A percentile compares a stretch with the other conserved stretches of the same genome.
These are phyloP conservation scores for Mycena rebaudengoi DNA, from an alignment of 768 basidiomycete genomes.

Conservation along the genomic window DNA sequence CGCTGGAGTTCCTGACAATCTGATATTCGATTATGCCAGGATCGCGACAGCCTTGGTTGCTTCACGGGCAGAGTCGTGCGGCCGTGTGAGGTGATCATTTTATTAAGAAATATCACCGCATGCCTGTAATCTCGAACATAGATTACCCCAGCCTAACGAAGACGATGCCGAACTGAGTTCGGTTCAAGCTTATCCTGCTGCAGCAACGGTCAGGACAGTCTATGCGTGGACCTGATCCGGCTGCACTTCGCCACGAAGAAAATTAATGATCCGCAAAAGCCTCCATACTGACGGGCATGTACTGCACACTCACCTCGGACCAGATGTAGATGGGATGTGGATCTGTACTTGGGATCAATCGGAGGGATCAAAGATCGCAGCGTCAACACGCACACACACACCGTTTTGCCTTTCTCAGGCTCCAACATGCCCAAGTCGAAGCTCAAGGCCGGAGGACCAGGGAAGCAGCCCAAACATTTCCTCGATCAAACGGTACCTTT, in stretches of 20 bases:
- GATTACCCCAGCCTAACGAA: too few relatives aligned
- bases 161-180: constrained; percentile 25
- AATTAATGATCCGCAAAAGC: constrained; percentile 12
- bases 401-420: neutral
- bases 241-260: constrained; percentile 7
- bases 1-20: constrained; percentile 8
- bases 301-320: neutral
- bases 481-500: constrained; percentile 42
- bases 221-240: constrained; percentile 9
- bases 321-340: neutral
- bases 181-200: neutral
- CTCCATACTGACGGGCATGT: neutral
- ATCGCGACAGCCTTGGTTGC: neutral
- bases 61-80: constrained; percentile 6
- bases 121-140: neutral
- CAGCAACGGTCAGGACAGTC: neutral
- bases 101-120: constrained; percentile 10
- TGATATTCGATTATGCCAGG: constrained; percentile 1
- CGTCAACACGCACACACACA: neutral
- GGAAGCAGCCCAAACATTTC: constrained; percentile 45
- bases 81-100: constrained; percentile 10
- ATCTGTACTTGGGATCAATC: too few relatives aligned
- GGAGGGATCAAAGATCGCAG: neutral
- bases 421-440: neutral
- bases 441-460: constrained; percentile 22